Conservation (phyloP, 1,284 basidiomycete genomes). For the Trametes versicolor region DNA sequence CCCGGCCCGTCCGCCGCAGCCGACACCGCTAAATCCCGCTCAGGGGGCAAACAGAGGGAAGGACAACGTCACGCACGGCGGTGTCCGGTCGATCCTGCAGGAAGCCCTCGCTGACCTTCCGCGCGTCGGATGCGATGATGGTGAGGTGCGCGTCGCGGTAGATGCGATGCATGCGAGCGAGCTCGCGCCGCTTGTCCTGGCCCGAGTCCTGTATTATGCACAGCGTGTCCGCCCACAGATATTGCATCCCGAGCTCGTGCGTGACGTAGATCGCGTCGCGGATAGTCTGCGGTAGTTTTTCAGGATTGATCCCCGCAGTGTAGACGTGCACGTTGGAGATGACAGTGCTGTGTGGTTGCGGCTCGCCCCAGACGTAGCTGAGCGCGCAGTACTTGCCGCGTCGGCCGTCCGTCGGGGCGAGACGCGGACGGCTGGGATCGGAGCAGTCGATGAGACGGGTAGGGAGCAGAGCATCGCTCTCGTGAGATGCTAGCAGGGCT, state of each 20-base stretch:
- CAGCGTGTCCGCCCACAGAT: no score
- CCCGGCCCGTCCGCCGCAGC: neutral
- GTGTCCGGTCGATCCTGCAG: constrained; percentile 10
- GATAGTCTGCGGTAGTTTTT: constrained; percentile 7
- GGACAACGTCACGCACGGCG: constrained; percentile 21
- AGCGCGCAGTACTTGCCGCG: constrained; percentile 18
- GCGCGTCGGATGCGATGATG: constrained; percentile 7
- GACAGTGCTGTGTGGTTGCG: no score
- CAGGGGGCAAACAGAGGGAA: neutral
- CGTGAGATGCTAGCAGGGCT: neutral
- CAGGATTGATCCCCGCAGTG: neutral
- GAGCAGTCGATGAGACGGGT: constrained; percentile 24
- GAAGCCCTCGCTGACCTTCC: constrained; percentile 3
- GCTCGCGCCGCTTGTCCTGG: no score
- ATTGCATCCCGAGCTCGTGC: constrained; percentile 10
- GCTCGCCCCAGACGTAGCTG: no score
- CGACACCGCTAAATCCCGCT: no score
- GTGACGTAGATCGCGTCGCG: constrained; percentile 13
- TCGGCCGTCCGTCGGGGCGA: neutral
- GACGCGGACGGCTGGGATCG: constrained; percentile 7
- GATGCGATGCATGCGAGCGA: no score
- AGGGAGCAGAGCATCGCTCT: constrained; percentile 4
- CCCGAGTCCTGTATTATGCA: no score
- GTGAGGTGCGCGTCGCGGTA: no score
- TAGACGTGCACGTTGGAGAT: no score